These are phyloP conservation scores for Pseudocercospora vitis DNA, from an alignment of 2,329 filamentous ascomycete species.

Conservation along the genomic window DNA sequence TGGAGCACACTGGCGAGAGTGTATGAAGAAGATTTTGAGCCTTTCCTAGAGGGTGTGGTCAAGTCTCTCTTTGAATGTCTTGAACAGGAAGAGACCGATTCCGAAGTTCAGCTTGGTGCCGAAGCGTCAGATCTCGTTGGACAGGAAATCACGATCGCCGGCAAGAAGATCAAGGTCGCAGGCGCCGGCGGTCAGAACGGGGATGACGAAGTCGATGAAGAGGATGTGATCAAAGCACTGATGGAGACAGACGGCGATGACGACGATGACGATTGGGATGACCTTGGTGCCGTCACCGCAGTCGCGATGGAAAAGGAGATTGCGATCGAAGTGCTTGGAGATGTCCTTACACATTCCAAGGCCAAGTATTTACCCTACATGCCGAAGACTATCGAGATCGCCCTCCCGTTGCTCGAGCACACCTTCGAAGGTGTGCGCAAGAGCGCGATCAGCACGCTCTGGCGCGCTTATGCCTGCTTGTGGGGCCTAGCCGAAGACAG, in stretches of 20 bases:
- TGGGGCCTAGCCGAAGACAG: conserved; percentile 84
- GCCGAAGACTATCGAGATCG: conserved; percentile 79
- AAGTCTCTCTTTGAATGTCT: conserved; percentile 80
- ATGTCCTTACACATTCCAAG: conserved; percentile 85
- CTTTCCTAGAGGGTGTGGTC: conserved; percentile 76
- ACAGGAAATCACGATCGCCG: conserved; percentile 72
- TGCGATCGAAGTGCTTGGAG: conserved; percentile 89
- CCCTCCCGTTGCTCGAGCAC: conserved; percentile 81
- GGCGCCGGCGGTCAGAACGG: conserved; percentile 51
- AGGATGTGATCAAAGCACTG: conserved; percentile 51
- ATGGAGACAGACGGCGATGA: conserved; percentile 56
- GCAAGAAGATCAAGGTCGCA: conserved; percentile 83
- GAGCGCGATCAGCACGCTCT: conserved; percentile 85
- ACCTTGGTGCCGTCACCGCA: conserved; percentile 79
- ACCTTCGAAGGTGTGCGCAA: conserved; percentile 91
- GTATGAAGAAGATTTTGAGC: conserved; percentile 78
- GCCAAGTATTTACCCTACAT: conserved; percentile 79
- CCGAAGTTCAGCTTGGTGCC: conserved; percentile 73
- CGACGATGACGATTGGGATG: conserved; percentile 80
- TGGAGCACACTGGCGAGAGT: conserved; percentile 95
- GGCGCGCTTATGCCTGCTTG: conserved; percentile 88
- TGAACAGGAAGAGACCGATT: conserved; percentile 81
- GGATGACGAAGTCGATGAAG: conserved; percentile 59
- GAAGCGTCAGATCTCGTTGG: conserved; percentile 72
- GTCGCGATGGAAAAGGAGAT: conserved; percentile 97